Percentiles rank a stretch among this genome's conserved stretches.
These are phyloP conservation scores for Leptographium radiaticola DNA, from an alignment of 2,329 filamentous ascomycete species.

Conservation along the genomic window DNA sequence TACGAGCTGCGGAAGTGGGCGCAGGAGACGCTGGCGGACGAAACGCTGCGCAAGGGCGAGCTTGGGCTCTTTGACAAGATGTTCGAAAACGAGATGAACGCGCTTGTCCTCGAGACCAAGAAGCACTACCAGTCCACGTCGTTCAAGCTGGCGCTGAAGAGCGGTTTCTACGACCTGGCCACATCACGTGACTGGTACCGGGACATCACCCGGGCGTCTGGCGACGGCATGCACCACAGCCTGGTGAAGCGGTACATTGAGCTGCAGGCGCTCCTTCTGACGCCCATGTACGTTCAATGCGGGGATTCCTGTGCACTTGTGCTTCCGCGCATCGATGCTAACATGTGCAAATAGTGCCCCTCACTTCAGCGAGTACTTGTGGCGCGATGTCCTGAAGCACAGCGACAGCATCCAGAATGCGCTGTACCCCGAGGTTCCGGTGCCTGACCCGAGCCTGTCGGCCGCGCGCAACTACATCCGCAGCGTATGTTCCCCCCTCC, in stretches of 20 bases:
- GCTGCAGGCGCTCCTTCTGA: slow-evolving; percentile 53
- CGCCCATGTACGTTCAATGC: slow-evolving; percentile 40
- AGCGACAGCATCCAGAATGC: slow-evolving; percentile 54
- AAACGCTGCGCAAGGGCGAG: slow-evolving; percentile 49
- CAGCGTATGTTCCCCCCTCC: slow-evolving; percentile 5
- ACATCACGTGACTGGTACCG: slow-evolving; percentile 68
- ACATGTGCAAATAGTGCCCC: slow-evolving; percentile 37
- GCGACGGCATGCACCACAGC: slow-evolving; percentile 76
- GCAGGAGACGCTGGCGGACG: slow-evolving; percentile 52
- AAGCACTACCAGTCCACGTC: slow-evolving; percentile 67
- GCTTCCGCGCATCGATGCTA: background rate
- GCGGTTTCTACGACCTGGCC: slow-evolving; percentile 76
- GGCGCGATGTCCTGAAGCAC: slow-evolving; percentile 69
- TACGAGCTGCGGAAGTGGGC: slow-evolving; percentile 77
- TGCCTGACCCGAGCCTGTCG: slow-evolving; percentile 52
- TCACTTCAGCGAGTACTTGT: slow-evolving; percentile 91
- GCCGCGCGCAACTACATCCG: slow-evolving; percentile 77
- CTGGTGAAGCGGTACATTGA: slow-evolving; percentile 71
- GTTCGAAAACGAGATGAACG: slow-evolving; percentile 89
- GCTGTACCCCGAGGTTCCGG: slow-evolving; percentile 56
- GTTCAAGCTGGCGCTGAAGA: slow-evolving; percentile 79
- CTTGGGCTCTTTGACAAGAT: slow-evolving; percentile 70
- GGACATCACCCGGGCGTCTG: slow-evolving; percentile 62
- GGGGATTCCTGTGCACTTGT: background rate
- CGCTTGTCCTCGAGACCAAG: slow-evolving; percentile 63